Conservation (phyloP, 2,329 filamentous ascomycete genomes). For the Drechslerella dactyloides region DNA sequence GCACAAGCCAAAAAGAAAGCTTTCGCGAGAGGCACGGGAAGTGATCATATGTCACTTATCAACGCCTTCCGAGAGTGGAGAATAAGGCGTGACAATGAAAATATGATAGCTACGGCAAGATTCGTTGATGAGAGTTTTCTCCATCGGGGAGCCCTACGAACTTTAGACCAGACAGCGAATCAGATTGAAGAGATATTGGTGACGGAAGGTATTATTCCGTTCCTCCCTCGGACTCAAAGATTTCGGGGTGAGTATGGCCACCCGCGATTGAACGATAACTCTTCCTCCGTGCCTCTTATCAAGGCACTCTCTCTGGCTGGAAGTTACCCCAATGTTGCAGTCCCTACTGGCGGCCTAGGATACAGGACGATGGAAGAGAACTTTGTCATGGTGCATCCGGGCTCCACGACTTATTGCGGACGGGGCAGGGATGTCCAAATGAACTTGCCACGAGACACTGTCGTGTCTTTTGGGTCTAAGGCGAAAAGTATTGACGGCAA, state of each 20-base stretch:
- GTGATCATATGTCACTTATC: constrained; percentile 61
- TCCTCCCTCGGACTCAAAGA: constrained; percentile 38
- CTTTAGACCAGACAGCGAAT: constrained; percentile 57
- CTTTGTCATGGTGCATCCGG: constrained; percentile 55
- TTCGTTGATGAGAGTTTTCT: constrained; percentile 57
- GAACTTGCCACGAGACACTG: constrained; percentile 42
- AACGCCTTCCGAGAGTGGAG: constrained; percentile 60
- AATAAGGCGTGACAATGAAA: constrained; percentile 55
- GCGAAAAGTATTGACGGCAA: constrained; percentile 54
- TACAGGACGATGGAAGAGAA: constrained; percentile 55
- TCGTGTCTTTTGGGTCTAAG: constrained; percentile 53
- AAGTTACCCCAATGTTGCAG: constrained; percentile 61
- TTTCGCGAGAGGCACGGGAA: constrained; percentile 58
- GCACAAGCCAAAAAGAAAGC: constrained; percentile 54
- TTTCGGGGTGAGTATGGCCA: constrained; percentile 55
- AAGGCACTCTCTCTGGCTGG: constrained; percentile 62
- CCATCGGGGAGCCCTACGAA: constrained; percentile 57
- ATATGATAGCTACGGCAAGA: constrained; percentile 54
- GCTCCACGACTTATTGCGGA: constrained; percentile 53
- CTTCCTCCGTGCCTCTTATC: constrained; percentile 59
- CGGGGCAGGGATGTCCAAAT: constrained; percentile 38
- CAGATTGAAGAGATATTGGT: constrained; percentile 59
- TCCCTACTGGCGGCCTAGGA: constrained; percentile 53
- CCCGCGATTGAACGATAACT: constrained; percentile 60
- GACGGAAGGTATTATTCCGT: constrained; percentile 57